phyloP scores from a whole-genome alignment of 2,329 filamentous ascomycete genomes.

The Verticillium klebahnii region DNA sequence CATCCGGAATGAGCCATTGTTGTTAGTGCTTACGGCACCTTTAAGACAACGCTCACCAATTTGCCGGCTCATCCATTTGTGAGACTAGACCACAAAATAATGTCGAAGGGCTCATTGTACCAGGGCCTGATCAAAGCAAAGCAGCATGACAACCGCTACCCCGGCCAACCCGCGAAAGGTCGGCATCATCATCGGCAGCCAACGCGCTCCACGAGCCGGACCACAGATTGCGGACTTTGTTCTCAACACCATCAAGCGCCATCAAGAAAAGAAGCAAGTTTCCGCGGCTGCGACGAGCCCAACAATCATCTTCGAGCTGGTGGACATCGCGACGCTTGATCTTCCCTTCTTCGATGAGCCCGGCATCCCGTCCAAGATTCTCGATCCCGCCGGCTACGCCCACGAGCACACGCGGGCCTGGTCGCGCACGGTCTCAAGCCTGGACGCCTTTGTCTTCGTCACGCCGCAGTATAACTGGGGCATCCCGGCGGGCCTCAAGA shows the following conservation, averaged over 20 bases:
- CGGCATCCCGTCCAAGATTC: constrained; percentile 22
- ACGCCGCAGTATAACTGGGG: constrained; percentile 55
- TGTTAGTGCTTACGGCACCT: no score
- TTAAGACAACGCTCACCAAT: no score
- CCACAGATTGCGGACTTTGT: not conserved
- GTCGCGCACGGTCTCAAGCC: constrained; percentile 22
- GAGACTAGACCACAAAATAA: no score
- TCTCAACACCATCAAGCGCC: not conserved
- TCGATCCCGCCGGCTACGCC: constrained; percentile 20
- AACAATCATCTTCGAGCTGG: not conserved
- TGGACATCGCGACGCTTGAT: not conserved
- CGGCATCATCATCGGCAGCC: not conserved
- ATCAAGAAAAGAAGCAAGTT: not conserved
- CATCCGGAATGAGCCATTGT: no score
- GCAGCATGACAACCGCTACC: not conserved
- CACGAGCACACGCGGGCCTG: constrained; percentile 29
- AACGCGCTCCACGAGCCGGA: not conserved
- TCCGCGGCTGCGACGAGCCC: no score
- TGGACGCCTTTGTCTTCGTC: constrained; percentile 37
- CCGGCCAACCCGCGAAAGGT: not conserved
- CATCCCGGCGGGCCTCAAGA: constrained; percentile 51
- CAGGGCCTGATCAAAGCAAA: no score
- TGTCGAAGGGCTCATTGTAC: no score
- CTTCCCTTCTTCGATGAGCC: constrained; percentile 20
- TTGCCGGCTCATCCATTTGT: no score